These are phyloP conservation scores for Eimeria mitis DNA, from an alignment of 169 alveolate genomes.

Conservation along the genomic window DNA sequence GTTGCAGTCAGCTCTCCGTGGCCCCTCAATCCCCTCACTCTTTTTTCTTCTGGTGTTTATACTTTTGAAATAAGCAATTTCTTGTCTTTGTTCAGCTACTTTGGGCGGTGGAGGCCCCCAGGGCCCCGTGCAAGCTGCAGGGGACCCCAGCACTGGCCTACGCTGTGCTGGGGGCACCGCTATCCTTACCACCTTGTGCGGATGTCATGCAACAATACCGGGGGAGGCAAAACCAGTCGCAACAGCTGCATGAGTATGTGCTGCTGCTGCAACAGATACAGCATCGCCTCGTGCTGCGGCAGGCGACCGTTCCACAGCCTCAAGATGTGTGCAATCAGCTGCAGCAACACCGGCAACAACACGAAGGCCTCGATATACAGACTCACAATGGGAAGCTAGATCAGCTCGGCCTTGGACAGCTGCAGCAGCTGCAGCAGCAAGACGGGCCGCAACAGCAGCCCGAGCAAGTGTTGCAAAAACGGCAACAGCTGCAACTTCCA, in stretches of 20 bases:
- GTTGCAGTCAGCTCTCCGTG: neutral
- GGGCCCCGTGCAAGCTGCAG: constrained; percentile 16
- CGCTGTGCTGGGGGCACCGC: neutral
- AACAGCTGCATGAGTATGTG: constrained; percentile 48
- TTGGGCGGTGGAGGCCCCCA: constrained; percentile 6
- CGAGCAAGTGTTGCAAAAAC: neutral
- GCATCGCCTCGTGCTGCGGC: constrained; percentile 39
- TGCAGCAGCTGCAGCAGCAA: constrained; percentile 21
- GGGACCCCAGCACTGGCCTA: constrained; percentile 27
- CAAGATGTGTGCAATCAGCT: neutral
- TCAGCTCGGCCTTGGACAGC: neutral
- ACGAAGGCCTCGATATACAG: neutral
- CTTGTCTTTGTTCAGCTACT: neutral
- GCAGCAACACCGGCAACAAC: constrained; percentile 26
- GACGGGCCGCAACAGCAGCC: neutral
- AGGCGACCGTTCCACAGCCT: neutral
- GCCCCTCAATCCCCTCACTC: neutral
- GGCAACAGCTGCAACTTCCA: constrained; percentile 22
- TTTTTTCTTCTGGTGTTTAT: neutral
- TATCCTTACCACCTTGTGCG: neutral
- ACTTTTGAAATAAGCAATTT: neutral
- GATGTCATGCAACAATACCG: constrained; percentile 53
- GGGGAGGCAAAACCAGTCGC: constrained; percentile 12
- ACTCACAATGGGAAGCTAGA: neutral
- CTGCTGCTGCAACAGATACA: constrained; percentile 32